Evolutionary conservation across 345 rosid species (phyloP), one percentile per base, ranked within the genome.

Genomic region (Orychophragmus violaceus): DNA sequence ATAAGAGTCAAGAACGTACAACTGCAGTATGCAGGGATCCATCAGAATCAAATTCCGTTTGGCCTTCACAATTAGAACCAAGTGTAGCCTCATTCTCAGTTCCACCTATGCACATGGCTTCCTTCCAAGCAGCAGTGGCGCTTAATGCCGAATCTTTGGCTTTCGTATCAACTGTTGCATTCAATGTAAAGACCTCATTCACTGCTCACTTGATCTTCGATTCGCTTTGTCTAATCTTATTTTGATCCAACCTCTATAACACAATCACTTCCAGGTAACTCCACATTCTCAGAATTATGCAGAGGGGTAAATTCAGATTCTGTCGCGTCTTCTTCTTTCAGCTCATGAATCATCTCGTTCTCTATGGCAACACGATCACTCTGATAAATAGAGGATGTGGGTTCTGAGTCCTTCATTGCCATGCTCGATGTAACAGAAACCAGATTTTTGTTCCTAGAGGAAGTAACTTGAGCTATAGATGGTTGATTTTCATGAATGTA

Each of bases 81-180:
- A 22, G 67, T 41, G 61, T 49, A 58, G 24, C 58, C 3, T 29
- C 84, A 33, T 55, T 75, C 22, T 70, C 73, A 50, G 25, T 10
- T 39, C 53, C 66, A 37, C 72, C 85, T 60, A 67, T 80, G 28
- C 71, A 75, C 58, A 75, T 85, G 27, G 86, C 81, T 2, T 79
- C 93, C 73, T 83, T 83, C 97, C 99, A 94, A 45, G 82, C 97
- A 41, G 91, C 91, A 48, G 78, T 84, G 5, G 99, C 99, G 62
- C 96, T 87, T 55, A 83, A 68, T 50, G 84, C 69, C 5, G 81
- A 72, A 79, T 90, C 96, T 66, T 74, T 84, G 73, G 79, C 81
- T 71, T 80, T 92, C 8, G 35, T 49, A 55, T 46, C 68, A 75
- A 87, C 78, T 74, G 75, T 88, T 4, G 97, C 99, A 78, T 94